These are phyloP conservation scores for Micractinium sp. DNA, from an alignment of 139 green algal genomes.

Conservation along the genomic window DNA sequence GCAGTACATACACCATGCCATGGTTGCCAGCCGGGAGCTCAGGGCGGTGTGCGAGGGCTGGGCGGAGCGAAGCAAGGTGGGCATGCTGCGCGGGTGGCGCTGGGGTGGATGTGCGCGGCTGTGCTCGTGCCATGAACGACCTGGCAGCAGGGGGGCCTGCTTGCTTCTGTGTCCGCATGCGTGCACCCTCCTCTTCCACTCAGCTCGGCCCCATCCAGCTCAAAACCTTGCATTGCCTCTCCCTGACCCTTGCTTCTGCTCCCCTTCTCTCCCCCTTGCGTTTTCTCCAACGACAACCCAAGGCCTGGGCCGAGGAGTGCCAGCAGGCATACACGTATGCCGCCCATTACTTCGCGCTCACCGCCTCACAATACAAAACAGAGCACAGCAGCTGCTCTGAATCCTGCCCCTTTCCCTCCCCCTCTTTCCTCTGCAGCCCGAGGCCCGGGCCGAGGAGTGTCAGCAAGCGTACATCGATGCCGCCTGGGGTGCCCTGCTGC, in stretches of 20 bases:
- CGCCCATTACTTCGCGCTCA: not conserved
- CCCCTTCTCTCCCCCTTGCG: too few relatives aligned
- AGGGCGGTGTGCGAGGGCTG: constrained; percentile 60
- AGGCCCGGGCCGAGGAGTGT: not conserved
- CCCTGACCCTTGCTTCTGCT: too few relatives aligned
- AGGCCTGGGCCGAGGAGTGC: too few relatives aligned
- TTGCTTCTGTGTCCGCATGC: not conserved
- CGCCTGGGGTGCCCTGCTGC: constrained; percentile 8
- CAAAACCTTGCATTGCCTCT: too few relatives aligned
- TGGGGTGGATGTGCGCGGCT: not conserved
- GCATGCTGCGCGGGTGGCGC: not conserved
- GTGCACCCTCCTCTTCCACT: too few relatives aligned
- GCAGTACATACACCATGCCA: constrained; percentile 47
- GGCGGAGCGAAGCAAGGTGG: constrained; percentile 66
- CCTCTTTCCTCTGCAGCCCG: not conserved
- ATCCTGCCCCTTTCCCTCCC: not conserved
- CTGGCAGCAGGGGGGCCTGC: too few relatives aligned
- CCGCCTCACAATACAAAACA: not conserved
- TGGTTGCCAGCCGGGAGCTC: constrained; percentile 45
- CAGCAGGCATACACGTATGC: not conserved
- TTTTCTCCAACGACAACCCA: too few relatives aligned
- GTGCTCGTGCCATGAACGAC: too few relatives aligned
- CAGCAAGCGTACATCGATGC: constrained; percentile 17
- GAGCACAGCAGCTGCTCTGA: not conserved
- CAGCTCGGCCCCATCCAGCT: too few relatives aligned